Evolutionary conservation across 2,329 filamentous ascomycete species (phyloP), one percentile per base, ranked within the genome.

Genomic region (Coniochaeta pulveracea): DNA sequence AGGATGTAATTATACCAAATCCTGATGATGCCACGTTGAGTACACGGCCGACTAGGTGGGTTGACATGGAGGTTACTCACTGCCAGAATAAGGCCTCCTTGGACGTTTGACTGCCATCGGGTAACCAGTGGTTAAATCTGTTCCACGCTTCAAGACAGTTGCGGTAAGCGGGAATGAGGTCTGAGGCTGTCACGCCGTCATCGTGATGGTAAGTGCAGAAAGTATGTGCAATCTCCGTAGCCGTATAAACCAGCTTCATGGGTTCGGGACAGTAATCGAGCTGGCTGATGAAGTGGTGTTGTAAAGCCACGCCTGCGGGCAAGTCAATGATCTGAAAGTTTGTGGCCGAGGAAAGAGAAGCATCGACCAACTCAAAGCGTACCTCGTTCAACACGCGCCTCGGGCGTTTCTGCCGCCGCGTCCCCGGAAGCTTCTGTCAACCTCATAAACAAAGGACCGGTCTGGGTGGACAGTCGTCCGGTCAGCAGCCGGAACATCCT

Each of bases 1-100:
- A 46, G 31, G 31, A 43, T 45, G 24, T 40, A 46, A 11, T 46
- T 39, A 34, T 46, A 47, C 42, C 45, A 46, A 7, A 43, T 43
- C 11, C 45, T 47, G 8, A n/a, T n/a, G n/a, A n/a, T n/a, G n/a
- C n/a, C n/a, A n/a, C n/a, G n/a, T n/a, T n/a, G n/a, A n/a, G n/a
- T n/a, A n/a, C n/a, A n/a, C n/a, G n/a, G n/a, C n/a, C n/a, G n/a
- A 21, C 34, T 16, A 12, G 12, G 8, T 15, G 19, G 22, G 22
- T 9, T 24, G 22, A 8, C 31, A 9, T 18, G 29, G 27, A 19
- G 15, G 18, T 4, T 15, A 22, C 37, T 37, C 38, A 46, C 45
- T 43, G 38, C 23, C 43, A 42, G 28, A 47, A 41, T 22, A 47
- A 23, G 6, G 36, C 27, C 17, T 47, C 42, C 10, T 34, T 37